These are phyloP conservation scores for Geotrichum australiense DNA, from an alignment of 1,139 yeast species.

Conservation along the genomic window DNA sequence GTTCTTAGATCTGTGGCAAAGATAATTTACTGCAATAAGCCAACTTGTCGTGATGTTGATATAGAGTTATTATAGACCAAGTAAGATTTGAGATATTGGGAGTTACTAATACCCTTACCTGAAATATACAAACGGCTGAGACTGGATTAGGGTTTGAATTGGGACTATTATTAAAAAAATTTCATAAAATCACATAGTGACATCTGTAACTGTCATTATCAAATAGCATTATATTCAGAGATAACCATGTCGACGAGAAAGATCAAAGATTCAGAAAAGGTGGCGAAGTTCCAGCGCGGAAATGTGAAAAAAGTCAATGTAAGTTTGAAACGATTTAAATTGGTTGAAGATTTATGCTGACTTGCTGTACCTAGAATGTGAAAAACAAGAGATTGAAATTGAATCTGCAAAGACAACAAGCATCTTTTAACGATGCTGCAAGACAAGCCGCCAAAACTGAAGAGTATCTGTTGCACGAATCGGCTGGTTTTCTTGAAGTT, in stretches of 20 bases:
- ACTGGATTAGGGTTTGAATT: too few species aligned
- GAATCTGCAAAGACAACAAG: slow-evolving; percentile 59
- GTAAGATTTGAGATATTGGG: too few species aligned
- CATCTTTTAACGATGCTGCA: slow-evolving; percentile 70
- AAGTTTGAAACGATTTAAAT: background rate
- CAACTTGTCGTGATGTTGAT: too few species aligned
- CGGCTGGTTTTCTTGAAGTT: slow-evolving; percentile 79
- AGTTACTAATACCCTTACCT: too few species aligned
- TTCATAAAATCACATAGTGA: too few species aligned
- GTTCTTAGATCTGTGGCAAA: too few species aligned
- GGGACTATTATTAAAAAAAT: too few species aligned
- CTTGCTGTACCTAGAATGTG: slow-evolving; percentile 12
- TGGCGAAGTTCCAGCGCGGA: slow-evolving; percentile 15
- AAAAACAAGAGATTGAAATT: slow-evolving; percentile 60
- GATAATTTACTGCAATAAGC: too few species aligned
- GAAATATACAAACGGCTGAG: too few species aligned
- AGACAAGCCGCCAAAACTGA: slow-evolving; percentile 70
- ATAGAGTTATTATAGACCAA: too few species aligned
- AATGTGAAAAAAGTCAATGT: slow-evolving; percentile 11
- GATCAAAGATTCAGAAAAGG: slow-evolving; percentile 7
- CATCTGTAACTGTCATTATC: too few species aligned
- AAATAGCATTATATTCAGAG: too few species aligned
- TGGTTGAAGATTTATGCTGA: background rate
- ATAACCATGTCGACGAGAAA: slow-evolving; percentile 15
- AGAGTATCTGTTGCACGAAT: slow-evolving; percentile 77